Evolutionary conservation across 192 early-diverging fungal genomes (phyloP).

Genomic region (Backusella liffmaniae): DNA sequence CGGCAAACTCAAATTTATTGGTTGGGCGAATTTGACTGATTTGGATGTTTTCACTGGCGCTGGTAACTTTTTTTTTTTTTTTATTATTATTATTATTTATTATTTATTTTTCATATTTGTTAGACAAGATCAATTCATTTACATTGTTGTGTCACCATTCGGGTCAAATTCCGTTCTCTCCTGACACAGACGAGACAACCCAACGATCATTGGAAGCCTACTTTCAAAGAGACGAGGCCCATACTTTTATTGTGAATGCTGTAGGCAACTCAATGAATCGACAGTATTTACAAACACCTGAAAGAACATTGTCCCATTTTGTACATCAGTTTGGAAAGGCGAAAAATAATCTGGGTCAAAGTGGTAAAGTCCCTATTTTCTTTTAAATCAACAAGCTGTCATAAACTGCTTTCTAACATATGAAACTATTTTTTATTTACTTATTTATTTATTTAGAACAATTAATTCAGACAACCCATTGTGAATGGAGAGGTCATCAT

Average conservation of each 20-base stretch:
- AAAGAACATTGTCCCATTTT: conserved; percentile 8
- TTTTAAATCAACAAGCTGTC: background rate
- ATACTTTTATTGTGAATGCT: background rate
- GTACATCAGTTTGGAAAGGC: conserved; percentile 23
- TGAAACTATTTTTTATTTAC: background rate
- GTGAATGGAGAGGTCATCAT: conserved; percentile 18
- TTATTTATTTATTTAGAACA: conserved; percentile 1
- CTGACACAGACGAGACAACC: conserved; percentile 14
- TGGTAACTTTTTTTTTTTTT: background rate
- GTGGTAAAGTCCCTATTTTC: background rate
- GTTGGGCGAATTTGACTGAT: conserved; percentile 27
- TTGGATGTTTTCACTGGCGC: conserved; percentile 24
- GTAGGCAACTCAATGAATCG: background rate
- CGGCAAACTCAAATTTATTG: conserved; percentile 33
- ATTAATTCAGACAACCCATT: conserved; percentile 3
- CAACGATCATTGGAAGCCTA: conserved; percentile 13
- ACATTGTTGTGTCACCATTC: conserved; percentile 15
- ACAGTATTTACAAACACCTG: background rate
- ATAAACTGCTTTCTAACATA: too few species aligned
- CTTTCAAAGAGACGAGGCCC: conserved; percentile 4
- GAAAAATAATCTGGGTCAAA: conserved; percentile 5
- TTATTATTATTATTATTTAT: background rate
- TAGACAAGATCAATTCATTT: conserved; percentile 20
- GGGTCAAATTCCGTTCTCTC: background rate
- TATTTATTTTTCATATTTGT: background rate